These are phyloP conservation scores for Psilocybe subaeruginosa DNA, from an alignment of 768 basidiomycete species.

Conservation along the genomic window DNA sequence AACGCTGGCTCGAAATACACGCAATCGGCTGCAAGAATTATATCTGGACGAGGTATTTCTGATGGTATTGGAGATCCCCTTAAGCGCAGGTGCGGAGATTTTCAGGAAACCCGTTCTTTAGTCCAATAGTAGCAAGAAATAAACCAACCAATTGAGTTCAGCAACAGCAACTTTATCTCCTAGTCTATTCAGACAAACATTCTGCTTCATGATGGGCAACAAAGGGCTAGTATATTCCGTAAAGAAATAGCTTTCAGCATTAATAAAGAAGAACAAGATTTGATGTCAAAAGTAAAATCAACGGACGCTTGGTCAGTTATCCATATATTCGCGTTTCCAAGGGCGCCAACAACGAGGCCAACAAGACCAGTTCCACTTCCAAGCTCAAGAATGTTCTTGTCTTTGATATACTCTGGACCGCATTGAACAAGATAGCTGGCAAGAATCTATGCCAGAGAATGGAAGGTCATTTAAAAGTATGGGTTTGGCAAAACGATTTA, in stretches of 20 bases:
- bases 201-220: constrained; percentile 76
- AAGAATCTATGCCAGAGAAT: constrained; percentile 58
- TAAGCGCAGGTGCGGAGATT: neutral
- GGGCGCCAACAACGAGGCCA: constrained; percentile 77
- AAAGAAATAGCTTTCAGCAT: constrained; percentile 12
- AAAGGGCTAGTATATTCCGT: constrained; percentile 55
- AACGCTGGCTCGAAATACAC: constrained; percentile 96
- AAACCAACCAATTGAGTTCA: constrained; percentile 81
- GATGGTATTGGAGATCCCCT: constrained; percentile 70
- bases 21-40: constrained; percentile 91
- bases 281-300: constrained; percentile 15
- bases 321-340: constrained; percentile 65
- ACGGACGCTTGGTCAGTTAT: constrained; percentile 93
- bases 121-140: neutral
- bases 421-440: constrained; percentile 72
- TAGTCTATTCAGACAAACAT: constrained; percentile 70
- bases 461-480: constrained; percentile 8
- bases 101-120: neutral
- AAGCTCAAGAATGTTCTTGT: constrained; percentile 74
- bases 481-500: neutral
- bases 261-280: constrained; percentile 9
- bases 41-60: constrained; percentile 51
- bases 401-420: constrained; percentile 49
- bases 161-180: constrained; percentile 52
- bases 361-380: constrained; percentile 94